Evolutionary conservation across 371 early-diverging fungal species (phyloP).

Genomic region (Synchytrium microbalum): DNA sequence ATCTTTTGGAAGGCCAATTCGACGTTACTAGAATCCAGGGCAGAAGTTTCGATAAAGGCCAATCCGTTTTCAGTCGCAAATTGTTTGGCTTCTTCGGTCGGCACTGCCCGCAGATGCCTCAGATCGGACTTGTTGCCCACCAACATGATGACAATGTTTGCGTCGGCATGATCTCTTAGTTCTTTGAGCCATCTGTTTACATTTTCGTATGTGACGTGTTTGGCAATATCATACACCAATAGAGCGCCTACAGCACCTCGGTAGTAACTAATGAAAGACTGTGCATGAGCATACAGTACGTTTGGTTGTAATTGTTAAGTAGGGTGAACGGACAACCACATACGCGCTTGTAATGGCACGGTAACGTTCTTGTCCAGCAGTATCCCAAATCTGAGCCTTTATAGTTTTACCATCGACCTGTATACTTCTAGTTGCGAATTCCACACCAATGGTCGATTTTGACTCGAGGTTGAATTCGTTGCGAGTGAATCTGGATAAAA

Average conservation of each 20-base stretch:
- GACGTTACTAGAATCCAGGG: slow-evolving; percentile 89
- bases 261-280: slow-evolving; percentile 68
- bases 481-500: slow-evolving; percentile 94
- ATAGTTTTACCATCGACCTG: slow-evolving; percentile 94
- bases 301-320: slow-evolving; percentile 12
- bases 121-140: slow-evolving; percentile 99
- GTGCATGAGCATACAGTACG: too few species aligned
- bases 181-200: slow-evolving; percentile 97
- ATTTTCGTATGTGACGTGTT: slow-evolving; percentile 91
- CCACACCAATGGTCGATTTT: slow-evolving; percentile 99
- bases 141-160: slow-evolving; percentile 96
- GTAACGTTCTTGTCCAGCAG: slow-evolving; percentile 90
- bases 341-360: slow-evolving; percentile 85
- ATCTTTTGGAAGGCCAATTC: slow-evolving; percentile 90
- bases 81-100: slow-evolving; percentile 93
- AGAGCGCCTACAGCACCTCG: slow-evolving; percentile 99
- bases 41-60: slow-evolving; percentile 93
- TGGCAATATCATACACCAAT: slow-evolving; percentile 98
- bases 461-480: slow-evolving; percentile 96
- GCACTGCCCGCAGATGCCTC: slow-evolving; percentile 89
- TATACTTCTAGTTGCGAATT: slow-evolving; percentile 97
- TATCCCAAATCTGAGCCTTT: slow-evolving; percentile 99
- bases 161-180: slow-evolving; percentile 95
- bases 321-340: slow-evolving; percentile 40
- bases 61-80: slow-evolving; percentile 90